A percentile compares a stretch with the other conserved stretches of the same genome.
These are phyloP conservation scores for Mortierella sp. DNA, from an alignment of 371 early-diverging fungal genomes.

Conservation along the genomic window DNA sequence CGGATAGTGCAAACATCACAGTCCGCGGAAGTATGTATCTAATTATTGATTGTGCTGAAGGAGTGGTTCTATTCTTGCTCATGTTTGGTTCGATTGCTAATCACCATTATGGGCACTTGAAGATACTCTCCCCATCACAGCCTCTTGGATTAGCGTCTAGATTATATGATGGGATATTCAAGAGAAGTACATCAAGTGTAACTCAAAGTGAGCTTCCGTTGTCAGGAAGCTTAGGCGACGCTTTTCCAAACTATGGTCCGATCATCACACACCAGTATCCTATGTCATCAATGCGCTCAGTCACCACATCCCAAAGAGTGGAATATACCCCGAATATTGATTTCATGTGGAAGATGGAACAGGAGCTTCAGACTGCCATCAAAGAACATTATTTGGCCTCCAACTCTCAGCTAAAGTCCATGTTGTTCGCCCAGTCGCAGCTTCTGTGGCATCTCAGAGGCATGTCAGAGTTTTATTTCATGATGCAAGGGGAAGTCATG, in stretches of 20 bases:
- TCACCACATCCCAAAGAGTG: background rate
- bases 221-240: background rate
- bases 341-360: slow-evolving; percentile 29
- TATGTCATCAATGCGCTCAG: background rate
- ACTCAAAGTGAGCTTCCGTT: too few species aligned
- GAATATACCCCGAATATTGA: slow-evolving; percentile 1
- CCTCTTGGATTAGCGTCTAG: slow-evolving; percentile 15
- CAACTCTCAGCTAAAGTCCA: slow-evolving; percentile 24
- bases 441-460: slow-evolving; percentile 45
- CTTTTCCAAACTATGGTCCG: slow-evolving; percentile 10
- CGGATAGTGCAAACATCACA: slow-evolving; percentile 20
- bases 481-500: slow-evolving; percentile 52
- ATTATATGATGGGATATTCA: slow-evolving; percentile 16
- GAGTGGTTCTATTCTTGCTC: background rate
- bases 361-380: slow-evolving; percentile 20
- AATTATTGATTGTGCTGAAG: background rate
- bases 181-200: too few species aligned
- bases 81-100: background rate
- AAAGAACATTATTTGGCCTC: slow-evolving; percentile 22
- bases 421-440: slow-evolving; percentile 18
- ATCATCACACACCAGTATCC: slow-evolving; percentile 21
- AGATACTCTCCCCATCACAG: background rate
- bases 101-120: too few species aligned
- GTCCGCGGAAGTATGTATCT: slow-evolving; percentile 19
- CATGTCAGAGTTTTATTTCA: slow-evolving; percentile 47